Percentiles rank a stretch among this genome's conserved stretches.
These are phyloP conservation scores for Orbilia javanica DNA, from an alignment of 2,329 filamentous ascomycete genomes.

Conservation along the genomic window DNA sequence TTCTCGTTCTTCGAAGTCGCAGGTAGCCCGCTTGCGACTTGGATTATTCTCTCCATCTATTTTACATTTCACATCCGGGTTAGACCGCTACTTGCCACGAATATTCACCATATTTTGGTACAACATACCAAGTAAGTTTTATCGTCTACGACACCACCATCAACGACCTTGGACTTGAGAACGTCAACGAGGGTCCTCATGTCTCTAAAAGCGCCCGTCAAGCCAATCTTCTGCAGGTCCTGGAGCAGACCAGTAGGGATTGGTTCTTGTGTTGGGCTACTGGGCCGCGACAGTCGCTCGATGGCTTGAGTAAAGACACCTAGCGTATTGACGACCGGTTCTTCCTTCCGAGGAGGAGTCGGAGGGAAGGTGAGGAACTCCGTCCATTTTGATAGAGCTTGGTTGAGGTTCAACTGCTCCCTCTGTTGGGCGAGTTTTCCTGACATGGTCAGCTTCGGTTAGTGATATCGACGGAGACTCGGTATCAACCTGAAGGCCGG, in stretches of 20 bases:
- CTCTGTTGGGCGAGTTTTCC: slow-evolving; percentile 38
- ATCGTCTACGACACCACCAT: slow-evolving; percentile 42
- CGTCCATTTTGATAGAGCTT: slow-evolving; percentile 47
- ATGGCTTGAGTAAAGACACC: slow-evolving; percentile 40
- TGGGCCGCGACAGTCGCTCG: slow-evolving; percentile 44
- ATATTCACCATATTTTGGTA: background rate
- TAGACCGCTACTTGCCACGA: background rate
- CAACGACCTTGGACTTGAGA: slow-evolving; percentile 45
- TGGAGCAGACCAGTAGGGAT: slow-evolving; percentile 50
- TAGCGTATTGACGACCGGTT: slow-evolving; percentile 12
- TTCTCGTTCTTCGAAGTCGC: slow-evolving; percentile 69
- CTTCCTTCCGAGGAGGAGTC: slow-evolving; percentile 29
- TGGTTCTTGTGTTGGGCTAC: slow-evolving; percentile 53
- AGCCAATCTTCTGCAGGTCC: slow-evolving; percentile 53
- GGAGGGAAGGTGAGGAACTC: slow-evolving; percentile 52
- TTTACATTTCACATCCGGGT: slow-evolving; percentile 3
- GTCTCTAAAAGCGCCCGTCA: slow-evolving; percentile 47
- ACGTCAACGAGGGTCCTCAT: slow-evolving; percentile 55
- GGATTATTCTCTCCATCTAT: slow-evolving; percentile 62
- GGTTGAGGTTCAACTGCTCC: slow-evolving; percentile 55
- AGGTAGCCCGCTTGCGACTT: slow-evolving; percentile 77
- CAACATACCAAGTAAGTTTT: slow-evolving; percentile 53
- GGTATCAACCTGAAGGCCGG: background rate
- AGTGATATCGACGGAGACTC: background rate
- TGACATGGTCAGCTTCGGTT: slow-evolving; percentile 32